These are phyloP conservation scores for Coniochaeta ligniaria DNA, from an alignment of 2,329 filamentous ascomycete genomes.

Conservation along the genomic window DNA sequence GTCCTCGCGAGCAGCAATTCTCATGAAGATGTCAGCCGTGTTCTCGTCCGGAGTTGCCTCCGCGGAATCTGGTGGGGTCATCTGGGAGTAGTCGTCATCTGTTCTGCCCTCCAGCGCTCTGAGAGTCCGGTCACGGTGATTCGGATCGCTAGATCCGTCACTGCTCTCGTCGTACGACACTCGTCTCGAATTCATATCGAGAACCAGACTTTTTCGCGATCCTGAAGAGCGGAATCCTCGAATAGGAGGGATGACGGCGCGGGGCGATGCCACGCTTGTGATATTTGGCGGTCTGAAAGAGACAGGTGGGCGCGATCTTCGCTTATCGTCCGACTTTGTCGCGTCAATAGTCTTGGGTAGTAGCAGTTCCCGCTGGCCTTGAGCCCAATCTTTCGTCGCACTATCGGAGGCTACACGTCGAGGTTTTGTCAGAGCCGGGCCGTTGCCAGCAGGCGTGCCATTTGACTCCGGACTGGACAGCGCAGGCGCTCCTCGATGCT, in stretches of 20 bases:
- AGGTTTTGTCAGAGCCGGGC: conserved; percentile 16
- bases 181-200: conserved; percentile 43
- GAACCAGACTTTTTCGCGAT: conserved; percentile 44
- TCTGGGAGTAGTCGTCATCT: conserved; percentile 27
- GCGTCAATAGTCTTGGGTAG: conserved; percentile 35
- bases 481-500: neutral
- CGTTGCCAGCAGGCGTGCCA: conserved; percentile 6
- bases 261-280: conserved; percentile 15
- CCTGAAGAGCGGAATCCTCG: conserved; percentile 49
- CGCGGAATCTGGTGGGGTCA: conserved; percentile 33
- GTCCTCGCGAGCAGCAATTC: conserved; percentile 51
- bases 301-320: conserved; percentile 38
- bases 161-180: conserved; percentile 35
- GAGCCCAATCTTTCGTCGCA: conserved; percentile 25
- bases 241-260: conserved; percentile 41
- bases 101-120: conserved; percentile 41
- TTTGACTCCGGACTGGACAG: neutral
- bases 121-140: conserved; percentile 41
- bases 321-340: conserved; percentile 41
- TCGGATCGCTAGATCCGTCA: conserved; percentile 30
- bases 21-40: conserved; percentile 51
- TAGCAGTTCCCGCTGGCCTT: conserved; percentile 40
- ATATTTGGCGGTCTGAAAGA: conserved; percentile 38
- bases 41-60: conserved; percentile 39
- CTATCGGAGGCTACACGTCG: conserved; percentile 17